A percentile compares a stretch with the other conserved stretches of the same genome.
These are phyloP conservation scores for Parietaria judaica DNA, from an alignment of 306 rosid species.

Conservation along the genomic window DNA sequence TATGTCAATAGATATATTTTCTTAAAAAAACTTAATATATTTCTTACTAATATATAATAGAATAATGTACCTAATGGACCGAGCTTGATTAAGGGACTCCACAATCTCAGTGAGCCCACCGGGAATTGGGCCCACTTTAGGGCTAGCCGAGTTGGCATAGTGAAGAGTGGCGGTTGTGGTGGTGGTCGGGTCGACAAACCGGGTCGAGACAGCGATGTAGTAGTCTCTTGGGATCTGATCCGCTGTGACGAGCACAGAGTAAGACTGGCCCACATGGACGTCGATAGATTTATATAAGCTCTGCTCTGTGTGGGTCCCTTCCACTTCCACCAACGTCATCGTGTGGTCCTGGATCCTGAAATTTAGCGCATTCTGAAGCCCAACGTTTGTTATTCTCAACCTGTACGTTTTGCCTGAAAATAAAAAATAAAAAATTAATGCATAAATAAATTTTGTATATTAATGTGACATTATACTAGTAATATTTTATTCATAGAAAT, in stretches of 20 bases:
- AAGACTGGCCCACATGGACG: slow-evolving; percentile 87
- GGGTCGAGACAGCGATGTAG: slow-evolving; percentile 60
- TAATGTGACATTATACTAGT: neutral
- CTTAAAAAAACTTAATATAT: too few species aligned
- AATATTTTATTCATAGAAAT: neutral
- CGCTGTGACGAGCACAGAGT: slow-evolving; percentile 77
- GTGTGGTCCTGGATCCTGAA: slow-evolving; percentile 70
- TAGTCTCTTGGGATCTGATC: slow-evolving; percentile 61
- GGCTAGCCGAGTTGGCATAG: slow-evolving; percentile 50
- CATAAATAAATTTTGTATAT: neutral
- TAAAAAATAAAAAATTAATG: neutral
- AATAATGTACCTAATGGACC: slow-evolving; percentile 52
- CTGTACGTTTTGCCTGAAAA: slow-evolving; percentile 73
- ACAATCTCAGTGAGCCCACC: slow-evolving; percentile 59
- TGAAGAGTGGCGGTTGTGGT: slow-evolving; percentile 59
- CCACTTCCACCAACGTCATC: slow-evolving; percentile 81
- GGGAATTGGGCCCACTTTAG: slow-evolving; percentile 52
- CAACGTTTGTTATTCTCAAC: slow-evolving; percentile 88
- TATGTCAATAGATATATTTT: too few species aligned
- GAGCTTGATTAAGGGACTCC: slow-evolving; percentile 79
- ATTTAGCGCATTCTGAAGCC: slow-evolving; percentile 69
- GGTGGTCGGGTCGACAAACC: slow-evolving; percentile 38
- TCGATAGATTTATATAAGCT: slow-evolving; percentile 66
- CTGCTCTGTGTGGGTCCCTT: slow-evolving; percentile 85
- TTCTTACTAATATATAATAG: too few species aligned